phyloP scores from a whole-genome alignment of 805 yeast genomes.

The Jamesozyma rosinii region DNA sequence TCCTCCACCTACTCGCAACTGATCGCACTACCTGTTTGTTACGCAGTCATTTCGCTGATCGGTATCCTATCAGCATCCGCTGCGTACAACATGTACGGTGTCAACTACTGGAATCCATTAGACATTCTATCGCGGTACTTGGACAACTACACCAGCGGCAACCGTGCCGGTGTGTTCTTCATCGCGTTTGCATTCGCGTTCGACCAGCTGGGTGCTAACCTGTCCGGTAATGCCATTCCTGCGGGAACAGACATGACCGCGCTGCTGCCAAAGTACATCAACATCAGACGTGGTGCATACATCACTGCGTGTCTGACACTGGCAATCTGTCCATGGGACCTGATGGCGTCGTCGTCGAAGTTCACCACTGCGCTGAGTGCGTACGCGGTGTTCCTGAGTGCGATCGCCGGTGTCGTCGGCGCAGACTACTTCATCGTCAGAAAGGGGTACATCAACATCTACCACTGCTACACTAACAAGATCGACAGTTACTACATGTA shows the following conservation, averaged over 20 bases:
- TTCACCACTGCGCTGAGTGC: conserved; percentile 77
- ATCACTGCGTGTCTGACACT: conserved; percentile 65
- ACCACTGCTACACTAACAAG: conserved; percentile 52
- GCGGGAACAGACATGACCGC: conserved; percentile 71
- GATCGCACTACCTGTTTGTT: conserved; percentile 64
- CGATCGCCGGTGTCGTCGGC: conserved; percentile 70
- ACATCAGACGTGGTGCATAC: conserved; percentile 73
- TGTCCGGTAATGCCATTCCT: conserved; percentile 61
- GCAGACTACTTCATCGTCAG: conserved; percentile 65
- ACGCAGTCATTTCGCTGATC: conserved; percentile 71
- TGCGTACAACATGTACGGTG: conserved; percentile 55
- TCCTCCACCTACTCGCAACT: conserved; percentile 50
- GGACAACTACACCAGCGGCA: conserved; percentile 42
- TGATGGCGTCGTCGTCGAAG: conserved; percentile 56
- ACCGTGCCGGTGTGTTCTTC: conserved; percentile 73
- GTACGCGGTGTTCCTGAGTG: conserved; percentile 70
- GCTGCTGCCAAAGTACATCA: conserved; percentile 50
- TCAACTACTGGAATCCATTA: conserved; percentile 74
- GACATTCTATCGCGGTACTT: conserved; percentile 63
- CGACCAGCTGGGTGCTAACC: conserved; percentile 72
- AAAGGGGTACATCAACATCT: conserved; percentile 56
- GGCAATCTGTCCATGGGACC: conserved; percentile 76
- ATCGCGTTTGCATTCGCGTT: conserved; percentile 61
- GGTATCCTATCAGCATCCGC: conserved; percentile 83
- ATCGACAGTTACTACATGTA: conserved; percentile 47